These are phyloP conservation scores for Lichtheimia ornata DNA, from an alignment of 371 early-diverging fungal genomes.

Conservation along the genomic window DNA sequence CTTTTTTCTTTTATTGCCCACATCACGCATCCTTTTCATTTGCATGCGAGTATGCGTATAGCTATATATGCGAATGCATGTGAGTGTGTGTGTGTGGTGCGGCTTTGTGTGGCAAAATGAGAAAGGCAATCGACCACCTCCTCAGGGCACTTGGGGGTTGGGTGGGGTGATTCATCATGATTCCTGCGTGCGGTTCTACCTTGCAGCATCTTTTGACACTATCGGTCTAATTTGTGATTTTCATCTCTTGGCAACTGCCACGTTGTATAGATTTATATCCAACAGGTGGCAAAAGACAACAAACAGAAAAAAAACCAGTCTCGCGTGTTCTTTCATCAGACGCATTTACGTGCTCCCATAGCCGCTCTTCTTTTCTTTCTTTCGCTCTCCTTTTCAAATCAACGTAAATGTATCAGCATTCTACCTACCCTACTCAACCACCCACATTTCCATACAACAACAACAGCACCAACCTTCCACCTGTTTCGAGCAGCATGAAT, in stretches of 20 bases:
- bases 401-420: slow-evolving; percentile 16
- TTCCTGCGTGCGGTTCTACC: too few species aligned
- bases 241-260: slow-evolving; percentile 7
- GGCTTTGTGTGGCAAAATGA: slow-evolving; percentile 1
- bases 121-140: too few species aligned
- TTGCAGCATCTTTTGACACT: not conserved
- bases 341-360: not conserved
- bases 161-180: slow-evolving; percentile 2
- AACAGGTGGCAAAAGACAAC: slow-evolving; percentile 1
- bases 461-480: not conserved
- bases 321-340: too few species aligned
- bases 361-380: slow-evolving; percentile 8
- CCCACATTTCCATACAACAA: slow-evolving; percentile 14
- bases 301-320: slow-evolving; percentile 1
- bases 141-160: not conserved
- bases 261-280: slow-evolving; percentile 1
- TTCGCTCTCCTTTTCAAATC: slow-evolving; percentile 2
- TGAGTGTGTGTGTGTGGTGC: slow-evolving; percentile 1
- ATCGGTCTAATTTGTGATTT: not conserved
- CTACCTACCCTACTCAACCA: slow-evolving; percentile 16
- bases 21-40: too few species aligned
- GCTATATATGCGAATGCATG: slow-evolving; percentile 1
- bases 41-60: not conserved
- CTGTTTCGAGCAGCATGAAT: slow-evolving; percentile 8
- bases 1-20: too few species aligned